Evolutionary conservation across 2,329 filamentous ascomycete genomes (phyloP).

Genomic region (Dendryphion nanum): DNA sequence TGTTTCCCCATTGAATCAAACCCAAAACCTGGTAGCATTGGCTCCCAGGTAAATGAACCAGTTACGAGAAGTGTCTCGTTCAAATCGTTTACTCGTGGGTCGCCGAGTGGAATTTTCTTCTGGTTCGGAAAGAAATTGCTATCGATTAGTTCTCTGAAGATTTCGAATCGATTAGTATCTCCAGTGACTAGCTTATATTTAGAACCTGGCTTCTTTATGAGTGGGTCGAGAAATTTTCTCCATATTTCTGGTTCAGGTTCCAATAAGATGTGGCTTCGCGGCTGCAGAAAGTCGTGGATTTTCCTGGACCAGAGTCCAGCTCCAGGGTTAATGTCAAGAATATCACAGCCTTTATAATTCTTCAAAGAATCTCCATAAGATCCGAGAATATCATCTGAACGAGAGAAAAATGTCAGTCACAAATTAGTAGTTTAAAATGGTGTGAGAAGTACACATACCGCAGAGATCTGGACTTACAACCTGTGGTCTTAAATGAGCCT

Average conservation of each 20-base stretch:
- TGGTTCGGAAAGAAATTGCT: conserved; percentile 58
- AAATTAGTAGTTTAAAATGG: not conserved
- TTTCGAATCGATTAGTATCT: conserved; percentile 21
- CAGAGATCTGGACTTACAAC: conserved; percentile 47
- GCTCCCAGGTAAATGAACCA: conserved; percentile 35
- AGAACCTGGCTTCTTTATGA: conserved; percentile 40
- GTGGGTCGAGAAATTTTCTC: conserved; percentile 55
- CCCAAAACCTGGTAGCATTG: conserved; percentile 45
- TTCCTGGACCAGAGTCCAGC: conserved; percentile 74
- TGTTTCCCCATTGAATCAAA: conserved; percentile 60
- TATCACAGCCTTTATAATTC: conserved; percentile 73
- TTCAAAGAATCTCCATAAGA: conserved; percentile 69
- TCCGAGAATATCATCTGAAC: conserved; percentile 64
- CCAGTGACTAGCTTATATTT: conserved; percentile 48
- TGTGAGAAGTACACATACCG: conserved; percentile 36
- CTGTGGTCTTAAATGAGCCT: conserved; percentile 22
- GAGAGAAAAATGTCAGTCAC: not conserved
- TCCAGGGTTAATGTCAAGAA: conserved; percentile 85
- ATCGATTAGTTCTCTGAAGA: conserved; percentile 54
- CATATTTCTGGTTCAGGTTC: conserved; percentile 66
- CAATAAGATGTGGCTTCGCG: conserved; percentile 79
- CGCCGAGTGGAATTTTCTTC: conserved; percentile 37
- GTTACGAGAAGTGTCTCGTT: conserved; percentile 71
- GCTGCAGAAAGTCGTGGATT: conserved; percentile 71
- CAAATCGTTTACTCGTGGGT: conserved; percentile 46